Conservation (phyloP, 164 flowering plant species). For the Cinnamomum micranthum region DNA sequence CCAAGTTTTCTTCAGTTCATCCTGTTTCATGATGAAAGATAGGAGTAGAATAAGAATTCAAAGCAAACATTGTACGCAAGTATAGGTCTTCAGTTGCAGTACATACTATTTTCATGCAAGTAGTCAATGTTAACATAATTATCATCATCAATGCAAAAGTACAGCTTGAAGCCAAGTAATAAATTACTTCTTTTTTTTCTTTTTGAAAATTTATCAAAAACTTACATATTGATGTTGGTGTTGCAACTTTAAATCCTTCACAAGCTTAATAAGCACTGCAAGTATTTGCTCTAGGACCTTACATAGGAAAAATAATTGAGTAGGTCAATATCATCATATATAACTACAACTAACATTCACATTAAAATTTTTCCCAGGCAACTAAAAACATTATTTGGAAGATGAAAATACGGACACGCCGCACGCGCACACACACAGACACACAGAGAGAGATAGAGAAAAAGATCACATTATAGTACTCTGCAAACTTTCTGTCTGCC, state of each 20-base stretch:
- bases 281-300: constrained; percentile 97
- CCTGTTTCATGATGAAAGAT: constrained; percentile 35
- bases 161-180: constrained; percentile 1
- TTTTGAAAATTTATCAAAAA: not conserved
- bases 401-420: too few species aligned
- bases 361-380: too few species aligned
- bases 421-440: not conserved
- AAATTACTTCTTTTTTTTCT: not conserved
- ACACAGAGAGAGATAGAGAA: constrained; percentile 1
- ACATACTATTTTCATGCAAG: not conserved
- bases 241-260: constrained; percentile 91
- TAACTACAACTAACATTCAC: not conserved
- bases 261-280: constrained; percentile 91
- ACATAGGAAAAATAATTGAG: constrained; percentile 12
- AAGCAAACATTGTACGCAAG: constrained; percentile 6
- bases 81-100: not conserved
- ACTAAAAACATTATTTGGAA: too few species aligned
- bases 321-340: constrained; percentile 1
- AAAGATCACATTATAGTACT: constrained; percentile 75
- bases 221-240: constrained; percentile 96
- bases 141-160: constrained; percentile 1
- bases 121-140: constrained; percentile 2
- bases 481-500: constrained; percentile 90
- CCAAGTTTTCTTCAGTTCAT: constrained; percentile 85
- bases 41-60: not conserved